Evolutionary conservation across 2,329 filamentous ascomycete species (phyloP), one percentile per base, ranked within the genome.

Genomic region (Beauveria bassiana): DNA sequence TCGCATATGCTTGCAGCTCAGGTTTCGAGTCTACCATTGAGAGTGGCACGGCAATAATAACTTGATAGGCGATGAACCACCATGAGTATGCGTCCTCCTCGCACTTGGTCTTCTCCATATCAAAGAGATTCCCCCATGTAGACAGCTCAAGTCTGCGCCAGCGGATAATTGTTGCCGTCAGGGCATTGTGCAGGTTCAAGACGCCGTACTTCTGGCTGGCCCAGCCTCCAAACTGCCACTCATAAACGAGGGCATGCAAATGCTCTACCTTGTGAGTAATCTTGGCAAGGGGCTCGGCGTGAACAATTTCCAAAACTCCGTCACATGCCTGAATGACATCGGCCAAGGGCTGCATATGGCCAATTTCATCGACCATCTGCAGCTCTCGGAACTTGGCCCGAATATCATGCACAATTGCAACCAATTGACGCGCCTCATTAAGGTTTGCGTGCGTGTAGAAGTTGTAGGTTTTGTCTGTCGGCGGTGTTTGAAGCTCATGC

Each of bases 21-120:
- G 82, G 74, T 1, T 78, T 80, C 26, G 82, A 79, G 61, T 85
- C 80, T 1, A 83, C 77, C 63, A 93, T 81, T 22, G 84, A 82
- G 59, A 90, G 78, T 0, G 93, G 89, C 10, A 87, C 88, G 3
- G 86, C 88, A 66, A 99, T 83, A 47, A 96, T 85, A 5, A 88
- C 91, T 73, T 98, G 91, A 69, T 97, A 99, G 1, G 93, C 92
- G 63, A 98, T 83, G 68, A 97, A 99, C 88, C 93, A 99, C 95
- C 95, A 99, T 18, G 89, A 88, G 68, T 86, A 87, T 2, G 93
- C 92, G 69, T 91, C 88, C 54, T 90, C 83, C 24, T 87, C 79
- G 67, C 87, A 92, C 68, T 89, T 91, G 59, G 84, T 81, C 43
- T 86, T 81, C 73, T 99, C 95, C 72, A 90, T 86, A 66, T 96